These are phyloP conservation scores for Bacidia gigantensis DNA, from an alignment of 495 filamentous ascomycete genomes.

Conservation along the genomic window DNA sequence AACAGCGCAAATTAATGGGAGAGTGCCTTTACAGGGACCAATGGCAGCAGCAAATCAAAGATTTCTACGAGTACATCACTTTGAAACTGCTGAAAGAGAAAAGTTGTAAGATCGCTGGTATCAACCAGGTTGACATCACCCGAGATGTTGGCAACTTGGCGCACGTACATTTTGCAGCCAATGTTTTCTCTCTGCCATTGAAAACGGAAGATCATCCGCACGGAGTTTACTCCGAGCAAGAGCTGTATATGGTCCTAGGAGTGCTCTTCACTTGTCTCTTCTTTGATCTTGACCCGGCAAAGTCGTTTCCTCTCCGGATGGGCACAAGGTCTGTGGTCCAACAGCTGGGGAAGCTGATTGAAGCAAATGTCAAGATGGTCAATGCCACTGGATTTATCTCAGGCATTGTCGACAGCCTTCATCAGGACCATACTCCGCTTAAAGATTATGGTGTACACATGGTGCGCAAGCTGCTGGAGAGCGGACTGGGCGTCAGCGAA, in stretches of 20 bases:
- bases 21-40: slow-evolving; percentile 33
- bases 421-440: slow-evolving; percentile 39
- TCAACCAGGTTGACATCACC: slow-evolving; percentile 61
- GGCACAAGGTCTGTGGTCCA: slow-evolving; percentile 47
- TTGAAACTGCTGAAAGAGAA: slow-evolving; percentile 49
- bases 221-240: slow-evolving; percentile 64
- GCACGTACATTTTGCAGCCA: slow-evolving; percentile 57
- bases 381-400: slow-evolving; percentile 41
- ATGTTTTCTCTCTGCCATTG: slow-evolving; percentile 59
- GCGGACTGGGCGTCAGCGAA: slow-evolving; percentile 48
- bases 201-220: slow-evolving; percentile 53
- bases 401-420: slow-evolving; percentile 41
- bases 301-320: slow-evolving; percentile 42
- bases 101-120: slow-evolving; percentile 40
- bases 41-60: slow-evolving; percentile 37
- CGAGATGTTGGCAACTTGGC: slow-evolving; percentile 64
- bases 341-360: slow-evolving; percentile 48
- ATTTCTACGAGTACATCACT: slow-evolving; percentile 48
- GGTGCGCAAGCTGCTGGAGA: slow-evolving; percentile 54
- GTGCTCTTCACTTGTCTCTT: slow-evolving; percentile 47
- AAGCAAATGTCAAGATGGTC: slow-evolving; percentile 51
- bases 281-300: slow-evolving; percentile 39
- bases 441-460: slow-evolving; percentile 55
- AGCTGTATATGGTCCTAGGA: slow-evolving; percentile 63
- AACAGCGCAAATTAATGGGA: slow-evolving; percentile 32